phyloP scores from a whole-genome alignment of 805 yeast genomes.

The Metschnikowia similis region DNA sequence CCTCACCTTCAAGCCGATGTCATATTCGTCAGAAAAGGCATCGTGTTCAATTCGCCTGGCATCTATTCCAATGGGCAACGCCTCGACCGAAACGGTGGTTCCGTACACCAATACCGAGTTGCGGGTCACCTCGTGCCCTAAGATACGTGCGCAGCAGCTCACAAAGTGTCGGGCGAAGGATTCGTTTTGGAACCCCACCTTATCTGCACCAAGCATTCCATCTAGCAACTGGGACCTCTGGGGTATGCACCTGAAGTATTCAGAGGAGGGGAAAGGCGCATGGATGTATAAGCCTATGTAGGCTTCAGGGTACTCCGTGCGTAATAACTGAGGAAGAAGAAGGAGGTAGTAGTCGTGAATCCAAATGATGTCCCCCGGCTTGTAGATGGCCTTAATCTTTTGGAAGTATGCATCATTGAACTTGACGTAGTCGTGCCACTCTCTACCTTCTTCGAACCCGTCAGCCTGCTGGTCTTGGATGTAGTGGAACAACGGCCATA shows the following conservation, averaged over 20 bases:
- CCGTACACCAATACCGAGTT: constrained; percentile 69
- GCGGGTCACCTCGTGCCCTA: constrained; percentile 72
- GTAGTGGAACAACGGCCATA: constrained; percentile 96
- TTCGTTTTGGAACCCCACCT: constrained; percentile 79
- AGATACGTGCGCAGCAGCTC: constrained; percentile 80
- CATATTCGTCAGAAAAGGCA: constrained; percentile 37
- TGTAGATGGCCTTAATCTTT: constrained; percentile 64
- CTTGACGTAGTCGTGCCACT: constrained; percentile 85
- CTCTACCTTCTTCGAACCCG: constrained; percentile 61
- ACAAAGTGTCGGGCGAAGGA: constrained; percentile 88
- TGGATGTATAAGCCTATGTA: constrained; percentile 77
- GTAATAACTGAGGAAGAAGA: constrained; percentile 74
- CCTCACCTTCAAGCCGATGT: constrained; percentile 57
- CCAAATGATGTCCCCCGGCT: constrained; percentile 90
- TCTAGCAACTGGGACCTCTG: constrained; percentile 78
- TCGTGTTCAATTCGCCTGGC: constrained; percentile 63
- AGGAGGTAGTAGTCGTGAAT: constrained; percentile 86
- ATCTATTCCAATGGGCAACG: constrained; percentile 89
- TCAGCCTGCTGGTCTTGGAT: constrained; percentile 73
- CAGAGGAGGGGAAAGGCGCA: constrained; percentile 93
- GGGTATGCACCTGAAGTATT: constrained; percentile 85
- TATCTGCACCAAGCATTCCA: constrained; percentile 88
- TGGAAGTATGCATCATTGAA: constrained; percentile 89
- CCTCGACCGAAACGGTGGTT: constrained; percentile 63
- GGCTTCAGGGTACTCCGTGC: constrained; percentile 72